phyloP scores from a whole-genome alignment of 345 rosid genomes.

The Lepidium aucheri region DNA sequence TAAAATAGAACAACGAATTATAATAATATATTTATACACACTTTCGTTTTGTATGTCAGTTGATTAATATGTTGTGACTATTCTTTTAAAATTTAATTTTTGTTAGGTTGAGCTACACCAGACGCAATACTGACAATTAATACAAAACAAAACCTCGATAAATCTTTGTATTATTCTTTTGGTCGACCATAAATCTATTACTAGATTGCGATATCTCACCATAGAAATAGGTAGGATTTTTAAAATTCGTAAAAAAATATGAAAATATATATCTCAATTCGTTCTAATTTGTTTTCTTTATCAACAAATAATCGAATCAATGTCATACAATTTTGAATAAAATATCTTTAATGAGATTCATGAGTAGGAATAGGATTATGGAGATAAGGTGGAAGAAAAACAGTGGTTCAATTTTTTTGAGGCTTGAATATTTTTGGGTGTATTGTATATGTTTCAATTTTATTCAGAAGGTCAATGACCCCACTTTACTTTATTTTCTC shows the following conservation, averaged over 20 bases:
- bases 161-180: too few relatives aligned
- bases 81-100: not conserved
- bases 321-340: not conserved
- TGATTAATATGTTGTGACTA: not conserved
- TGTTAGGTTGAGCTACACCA: constrained; percentile 12
- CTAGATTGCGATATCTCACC: constrained; percentile 11
- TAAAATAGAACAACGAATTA: not conserved
- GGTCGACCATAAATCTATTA: not conserved
- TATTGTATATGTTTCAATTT: too few relatives aligned
- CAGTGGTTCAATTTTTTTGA: too few relatives aligned
- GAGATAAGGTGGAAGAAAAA: not conserved
- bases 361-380: not conserved
- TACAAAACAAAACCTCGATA: constrained; percentile 8
- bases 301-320: too few relatives aligned
- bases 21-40: not conserved
- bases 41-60: not conserved
- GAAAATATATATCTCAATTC: too few relatives aligned
- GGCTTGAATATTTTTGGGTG: too few relatives aligned
- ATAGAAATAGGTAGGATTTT: not conserved
- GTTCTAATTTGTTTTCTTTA: too few relatives aligned
- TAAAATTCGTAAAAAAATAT: too few relatives aligned
- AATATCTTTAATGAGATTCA: not conserved
- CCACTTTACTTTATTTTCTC: not conserved
- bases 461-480: not conserved
- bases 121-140: not conserved